These are phyloP conservation scores for Aspergillus flavus DNA, from an alignment of 2,329 filamentous ascomycete genomes.

Conservation along the genomic window DNA sequence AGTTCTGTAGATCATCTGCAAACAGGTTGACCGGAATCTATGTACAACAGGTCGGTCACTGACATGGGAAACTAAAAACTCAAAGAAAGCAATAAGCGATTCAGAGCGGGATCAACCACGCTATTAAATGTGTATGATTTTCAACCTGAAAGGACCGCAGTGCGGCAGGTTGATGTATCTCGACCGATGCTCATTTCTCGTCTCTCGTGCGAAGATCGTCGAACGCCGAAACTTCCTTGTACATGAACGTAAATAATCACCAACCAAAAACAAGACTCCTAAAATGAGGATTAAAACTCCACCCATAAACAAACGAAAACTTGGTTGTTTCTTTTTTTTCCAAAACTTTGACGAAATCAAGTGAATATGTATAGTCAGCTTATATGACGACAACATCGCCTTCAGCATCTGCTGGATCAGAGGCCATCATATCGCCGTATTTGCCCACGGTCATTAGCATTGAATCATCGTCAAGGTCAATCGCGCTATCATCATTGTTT, in stretches of 20 bases:
- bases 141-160: constrained; percentile 17
- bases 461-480: constrained; percentile 61
- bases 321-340: constrained; percentile 7
- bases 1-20: constrained; percentile 13
- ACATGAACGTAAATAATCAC: constrained; percentile 23
- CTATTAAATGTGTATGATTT: constrained; percentile 25
- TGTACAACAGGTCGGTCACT: constrained; percentile 21
- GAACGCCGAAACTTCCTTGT: constrained; percentile 29
- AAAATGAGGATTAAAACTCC: constrained; percentile 35
- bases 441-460: constrained; percentile 46
- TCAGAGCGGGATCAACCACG: constrained; percentile 25
- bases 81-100: constrained; percentile 8
- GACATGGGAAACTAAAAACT: constrained; percentile 4
- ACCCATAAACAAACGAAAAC: constrained; percentile 20
- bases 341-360: constrained; percentile 20
- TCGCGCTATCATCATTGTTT: constrained; percentile 71
- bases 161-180: constrained; percentile 18
- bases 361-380: constrained; percentile 14
- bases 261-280: constrained; percentile 29
- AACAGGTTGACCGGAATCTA: constrained; percentile 19
- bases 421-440: constrained; percentile 50
- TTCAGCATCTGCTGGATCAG: constrained; percentile 48
- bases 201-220: constrained; percentile 34
- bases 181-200: constrained; percentile 33
- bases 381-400: constrained; percentile 51